Evolutionary conservation across 352 stramenopile species (phyloP).

Genomic region (Phytopythium kandeliae): DNA sequence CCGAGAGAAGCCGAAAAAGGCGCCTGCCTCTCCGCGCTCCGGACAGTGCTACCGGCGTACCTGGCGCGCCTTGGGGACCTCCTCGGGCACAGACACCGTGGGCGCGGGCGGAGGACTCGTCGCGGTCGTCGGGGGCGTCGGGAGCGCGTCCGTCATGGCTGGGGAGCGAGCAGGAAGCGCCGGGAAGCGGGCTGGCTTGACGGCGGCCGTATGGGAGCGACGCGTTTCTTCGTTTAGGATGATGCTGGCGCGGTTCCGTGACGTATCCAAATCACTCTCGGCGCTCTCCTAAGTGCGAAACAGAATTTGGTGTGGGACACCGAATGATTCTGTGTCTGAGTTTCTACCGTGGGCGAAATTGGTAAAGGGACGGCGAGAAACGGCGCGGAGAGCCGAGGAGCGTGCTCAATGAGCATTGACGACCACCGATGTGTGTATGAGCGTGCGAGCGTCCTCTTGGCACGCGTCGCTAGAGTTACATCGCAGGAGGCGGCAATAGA

Average conservation of each 20-base stretch:
- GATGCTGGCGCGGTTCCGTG: no score
- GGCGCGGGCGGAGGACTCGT: slow-evolving; percentile 9
- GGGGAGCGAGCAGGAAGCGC: no score
- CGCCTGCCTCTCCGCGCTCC: neutral
- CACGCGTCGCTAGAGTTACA: no score
- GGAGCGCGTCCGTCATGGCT: slow-evolving; percentile 8
- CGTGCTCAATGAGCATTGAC: no score
- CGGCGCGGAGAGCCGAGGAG: no score
- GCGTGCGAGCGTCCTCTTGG: no score
- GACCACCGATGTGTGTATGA: no score
- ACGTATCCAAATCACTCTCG: no score
- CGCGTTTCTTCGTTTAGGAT: slow-evolving; percentile 2
- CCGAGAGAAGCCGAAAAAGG: neutral
- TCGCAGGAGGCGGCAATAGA: neutral
- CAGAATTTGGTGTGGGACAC: neutral
- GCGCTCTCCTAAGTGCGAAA: neutral
- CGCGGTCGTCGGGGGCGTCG: slow-evolving; percentile 8
- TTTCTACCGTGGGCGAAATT: neutral
- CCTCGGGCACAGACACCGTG: slow-evolving; percentile 18
- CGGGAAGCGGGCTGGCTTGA: neutral
- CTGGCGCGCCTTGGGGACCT: slow-evolving; percentile 40
- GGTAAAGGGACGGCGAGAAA: neutral
- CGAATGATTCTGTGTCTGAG: no score
- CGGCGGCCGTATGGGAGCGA: neutral
- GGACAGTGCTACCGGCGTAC: slow-evolving; percentile 5